Evolutionary conservation across 108 stramenopile genomes (phyloP).

Genomic region (Aurantiochytrium sp.): DNA sequence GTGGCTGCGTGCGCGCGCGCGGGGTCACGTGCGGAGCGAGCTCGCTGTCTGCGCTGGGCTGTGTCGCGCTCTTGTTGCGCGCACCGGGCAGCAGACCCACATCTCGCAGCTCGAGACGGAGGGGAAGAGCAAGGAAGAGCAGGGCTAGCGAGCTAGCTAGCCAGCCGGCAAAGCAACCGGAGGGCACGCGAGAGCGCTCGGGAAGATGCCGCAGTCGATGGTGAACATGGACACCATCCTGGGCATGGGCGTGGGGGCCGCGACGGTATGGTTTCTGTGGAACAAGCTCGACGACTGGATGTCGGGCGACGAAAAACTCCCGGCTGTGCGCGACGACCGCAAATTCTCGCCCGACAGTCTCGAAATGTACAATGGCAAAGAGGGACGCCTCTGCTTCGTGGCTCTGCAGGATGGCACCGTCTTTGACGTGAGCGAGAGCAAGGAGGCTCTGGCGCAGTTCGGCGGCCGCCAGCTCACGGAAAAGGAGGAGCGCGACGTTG

Average conservation of each 20-base stretch:
- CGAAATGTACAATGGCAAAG: background rate
- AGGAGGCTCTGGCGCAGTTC: background rate
- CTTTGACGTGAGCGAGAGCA: background rate
- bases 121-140: background rate
- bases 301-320: background rate
- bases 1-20: no score
- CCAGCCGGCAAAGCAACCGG: background rate
- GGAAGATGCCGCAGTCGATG: background rate
- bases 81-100: background rate
- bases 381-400: background rate
- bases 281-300: constrained; percentile 7
- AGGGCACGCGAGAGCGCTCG: background rate
- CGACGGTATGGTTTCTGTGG: background rate
- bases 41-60: no score
- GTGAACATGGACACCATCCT: background rate
- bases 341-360: background rate
- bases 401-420: background rate
- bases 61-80: background rate
- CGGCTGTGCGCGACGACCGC: background rate
- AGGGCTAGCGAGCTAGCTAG: background rate
- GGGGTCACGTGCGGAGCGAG: no score
- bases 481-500: background rate
- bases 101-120: background rate
- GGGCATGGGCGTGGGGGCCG: background rate
- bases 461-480: background rate